Base-by-base conservation (phyloP, 768 basidiomycete genomes). In the Kwoniella bestiolae region DNA sequence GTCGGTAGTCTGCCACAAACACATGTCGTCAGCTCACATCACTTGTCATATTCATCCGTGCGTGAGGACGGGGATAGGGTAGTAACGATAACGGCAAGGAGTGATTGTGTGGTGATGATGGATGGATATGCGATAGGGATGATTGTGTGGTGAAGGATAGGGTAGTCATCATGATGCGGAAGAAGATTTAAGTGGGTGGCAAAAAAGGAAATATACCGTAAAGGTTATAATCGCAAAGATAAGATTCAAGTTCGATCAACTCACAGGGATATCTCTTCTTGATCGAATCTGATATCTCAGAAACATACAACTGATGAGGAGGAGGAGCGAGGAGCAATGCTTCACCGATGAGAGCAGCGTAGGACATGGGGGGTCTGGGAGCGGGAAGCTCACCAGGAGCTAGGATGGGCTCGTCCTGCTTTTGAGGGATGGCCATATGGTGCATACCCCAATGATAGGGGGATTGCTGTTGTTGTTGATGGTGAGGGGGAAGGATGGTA, bases 301-400 rank as follows among this genome's bases (percentile, higher is more conserved):
- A 74, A 2, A 81, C 76, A 47, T 75, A 75, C 56, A 81, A 56
- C 59, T 75, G 76, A 69, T 74, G 76, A 44, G 76, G 75, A 3
- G 72, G 70, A 51, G 74, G 70, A 57, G 76, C 69, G 12, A 71
- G 29, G 5, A 81, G 65, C 2, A 81, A 44, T 23, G 77, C 78
- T 65, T 78, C 75, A 51, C 80, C 80, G 60, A 79, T 79, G 59
- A 81, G 66, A 7, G 76, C 75, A 28, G 78, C 75, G 60, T 79
- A 81, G 3, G 76, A 74, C 69, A 69, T 72, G 1, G 74, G 74
- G 18, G 78, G 78, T 47, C 78, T 44, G 23, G 76, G 74, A 2
- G 77, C 74, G 25, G 74, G 74, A 3, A 74, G 41, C 56, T 78
- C 77, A n/a, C 77, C 77, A 14, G 72, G 77, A 49, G 67, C 74